Evolutionary conservation across 805 yeast genomes (phyloP), one percentile per base, ranked within the genome.

Genomic region (Grigorovia jiainica): DNA sequence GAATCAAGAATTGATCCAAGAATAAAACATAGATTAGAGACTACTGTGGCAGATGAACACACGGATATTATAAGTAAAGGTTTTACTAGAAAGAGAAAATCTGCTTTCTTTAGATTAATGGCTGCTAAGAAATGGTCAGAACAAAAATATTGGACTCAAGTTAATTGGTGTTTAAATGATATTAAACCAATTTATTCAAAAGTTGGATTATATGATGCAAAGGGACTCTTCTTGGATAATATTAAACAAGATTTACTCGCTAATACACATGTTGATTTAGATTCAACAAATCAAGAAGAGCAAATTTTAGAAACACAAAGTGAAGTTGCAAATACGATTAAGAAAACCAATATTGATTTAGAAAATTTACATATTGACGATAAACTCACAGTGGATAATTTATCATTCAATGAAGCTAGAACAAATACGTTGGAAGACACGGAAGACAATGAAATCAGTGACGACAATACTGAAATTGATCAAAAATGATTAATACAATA

Each of bases 61-160:
- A 20, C 23, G 9, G 36, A 67, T 27, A 55, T 69, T 40, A 63
- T 66, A 4, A 64, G 68, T 0, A 56, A 72, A 30, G 79, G 90
- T 0, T 58, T 76, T 17, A 75, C 82, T 2, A 67, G 95, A 44
- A 62, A 62, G 40, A 71, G 97, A 42, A 87, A 87, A 55, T 76
- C 87, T 1, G 76, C 85, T 0, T 68, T 89, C 23, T 87, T 95
- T 86, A 71, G 73, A 49, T 57, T 87, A 21, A 57, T 87, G 21
- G 79, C 95, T 0, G 81, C 87, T 6, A 74, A 74, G 43, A 84
- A 82, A 54, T 78, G 95, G 82, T 70, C 71, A 13, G 62, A 65
- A 44, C 57, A 56, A 40, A 48, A 50, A 30, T 58, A 58, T 42
- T 56, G 62, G 61, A 47, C 51, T 21, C 63, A 57, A 35, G 59